Base-by-base conservation (phyloP, 192 early-diverging fungal species). In the Chytriomyces sp. region DNA sequence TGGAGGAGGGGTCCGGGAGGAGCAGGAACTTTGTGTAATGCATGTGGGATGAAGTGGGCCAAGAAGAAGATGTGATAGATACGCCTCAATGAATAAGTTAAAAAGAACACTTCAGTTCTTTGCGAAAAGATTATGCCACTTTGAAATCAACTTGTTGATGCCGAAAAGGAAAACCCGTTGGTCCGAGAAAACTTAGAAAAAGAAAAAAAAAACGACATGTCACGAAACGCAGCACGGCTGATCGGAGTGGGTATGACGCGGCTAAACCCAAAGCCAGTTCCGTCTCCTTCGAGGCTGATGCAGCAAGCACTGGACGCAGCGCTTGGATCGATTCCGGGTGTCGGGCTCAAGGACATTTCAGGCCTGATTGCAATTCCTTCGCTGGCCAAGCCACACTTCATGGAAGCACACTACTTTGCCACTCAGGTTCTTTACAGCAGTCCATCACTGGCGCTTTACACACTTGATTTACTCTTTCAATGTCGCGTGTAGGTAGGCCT, bases 331-430 rank as follows among this genome's bases (percentile, higher is more conserved):
- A 74, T 70, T 20, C 18, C 18, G 6, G 26, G 44, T 16, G 43
- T 13, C 5, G 76, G 76, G 23, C 60, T 84, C 20, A 80, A 61
- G 47, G 84, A 85, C 68, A 50, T 85, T 10, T 82, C 82, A 59
- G 84, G 84, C 16, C 67, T 85, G 23, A 82, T 85, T 76, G 84
- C 84, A 23, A 77, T 85, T 5, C 84, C 84, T 6, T 79, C 79
- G 26, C 64, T 85, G 11, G 81, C 81, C n/a, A 79, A 82, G 50
- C 67, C 80, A 44, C 84, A 81, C 72, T 85, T 82, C 53, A 82
- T 82, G 84, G 81, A 79, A n/a, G 76, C 67, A 2, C 53, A 57
- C 20, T 57, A 57, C 53, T 57, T 57, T 57, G 53, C 53, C 2
- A 57, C 53, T 20, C 53, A 57, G 20, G 53, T 57, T 57, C 72